Evolutionary conservation across 2,329 filamentous ascomycete species (phyloP).

Genomic region (Talaromyces sp.): DNA sequence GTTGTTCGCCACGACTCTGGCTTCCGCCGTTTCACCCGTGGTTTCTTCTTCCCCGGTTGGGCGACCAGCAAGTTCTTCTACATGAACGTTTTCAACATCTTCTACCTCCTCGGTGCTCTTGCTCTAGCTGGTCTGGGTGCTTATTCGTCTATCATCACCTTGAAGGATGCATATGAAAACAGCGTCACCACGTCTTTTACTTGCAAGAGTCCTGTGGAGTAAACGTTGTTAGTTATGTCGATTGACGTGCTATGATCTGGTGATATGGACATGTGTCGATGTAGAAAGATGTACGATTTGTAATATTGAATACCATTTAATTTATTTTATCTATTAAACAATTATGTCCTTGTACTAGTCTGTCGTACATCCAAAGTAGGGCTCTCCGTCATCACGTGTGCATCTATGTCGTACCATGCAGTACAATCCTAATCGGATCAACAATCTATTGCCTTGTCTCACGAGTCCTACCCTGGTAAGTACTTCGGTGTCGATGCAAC

Average conservation of each 20-base stretch:
- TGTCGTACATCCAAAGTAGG: not conserved
- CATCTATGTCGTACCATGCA: too few relatives aligned
- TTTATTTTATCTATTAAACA: not conserved
- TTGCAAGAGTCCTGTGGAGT: slow-evolving; percentile 24
- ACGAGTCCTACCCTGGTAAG: too few relatives aligned
- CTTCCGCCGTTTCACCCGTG: slow-evolving; percentile 17
- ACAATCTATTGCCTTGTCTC: too few relatives aligned
- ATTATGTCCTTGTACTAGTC: not conserved
- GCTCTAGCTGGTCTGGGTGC: slow-evolving; percentile 23
- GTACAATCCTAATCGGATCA: too few relatives aligned
- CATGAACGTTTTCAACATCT: slow-evolving; percentile 23
- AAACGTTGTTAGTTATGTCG: not conserved
- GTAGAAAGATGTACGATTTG: not conserved
- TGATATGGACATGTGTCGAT: not conserved
- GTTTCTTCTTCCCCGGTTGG: slow-evolving; percentile 27
- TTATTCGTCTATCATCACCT: slow-evolving; percentile 22
- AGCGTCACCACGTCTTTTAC: slow-evolving; percentile 25
- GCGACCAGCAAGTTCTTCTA: slow-evolving; percentile 14
- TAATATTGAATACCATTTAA: not conserved
- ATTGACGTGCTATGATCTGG: not conserved
- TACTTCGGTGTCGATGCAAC: too few relatives aligned
- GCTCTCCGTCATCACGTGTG: not conserved
- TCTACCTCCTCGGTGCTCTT: slow-evolving; percentile 21
- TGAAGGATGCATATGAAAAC: slow-evolving; percentile 26
- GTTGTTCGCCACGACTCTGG: slow-evolving; percentile 18